Evolutionary conservation across 306 rosid species (phyloP).

Genomic region (Clitoria ternatea): DNA sequence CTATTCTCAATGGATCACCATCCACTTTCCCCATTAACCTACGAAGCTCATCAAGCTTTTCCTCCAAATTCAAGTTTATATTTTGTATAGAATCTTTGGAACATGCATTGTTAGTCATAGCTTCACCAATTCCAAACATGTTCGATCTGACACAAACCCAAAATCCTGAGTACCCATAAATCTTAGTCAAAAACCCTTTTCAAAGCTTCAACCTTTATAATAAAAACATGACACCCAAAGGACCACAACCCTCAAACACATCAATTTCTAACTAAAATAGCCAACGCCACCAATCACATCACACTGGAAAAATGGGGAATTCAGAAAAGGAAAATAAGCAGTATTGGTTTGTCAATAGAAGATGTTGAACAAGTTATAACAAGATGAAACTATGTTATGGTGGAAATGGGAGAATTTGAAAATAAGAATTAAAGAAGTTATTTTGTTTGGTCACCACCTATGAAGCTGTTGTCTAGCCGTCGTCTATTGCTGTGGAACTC

Average conservation of each 20-base stretch:
- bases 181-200: conserved; percentile 10
- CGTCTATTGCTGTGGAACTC: neutral
- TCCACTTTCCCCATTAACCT: conserved; percentile 63
- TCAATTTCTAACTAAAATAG: conserved; percentile 2
- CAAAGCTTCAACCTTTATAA: conserved; percentile 14
- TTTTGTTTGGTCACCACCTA: no score
- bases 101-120: conserved; percentile 10
- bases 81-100: conserved; percentile 43
- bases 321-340: neutral
- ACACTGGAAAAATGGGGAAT: neutral
- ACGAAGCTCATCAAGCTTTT: conserved; percentile 81
- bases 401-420: no score
- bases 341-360: neutral
- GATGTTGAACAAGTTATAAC: neutral
- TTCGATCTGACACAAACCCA: conserved; percentile 25
- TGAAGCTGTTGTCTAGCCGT: no score
- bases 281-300: conserved; percentile 11
- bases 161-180: conserved; percentile 13
- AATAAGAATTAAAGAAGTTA: no score
- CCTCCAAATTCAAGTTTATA: conserved; percentile 54
- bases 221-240: neutral
- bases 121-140: conserved; percentile 43
- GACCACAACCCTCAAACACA: neutral
- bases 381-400: neutral
- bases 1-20: conserved; percentile 85